Conservation (phyloP, 805 yeast genomes). For the Barnettozyma siamensis region DNA sequence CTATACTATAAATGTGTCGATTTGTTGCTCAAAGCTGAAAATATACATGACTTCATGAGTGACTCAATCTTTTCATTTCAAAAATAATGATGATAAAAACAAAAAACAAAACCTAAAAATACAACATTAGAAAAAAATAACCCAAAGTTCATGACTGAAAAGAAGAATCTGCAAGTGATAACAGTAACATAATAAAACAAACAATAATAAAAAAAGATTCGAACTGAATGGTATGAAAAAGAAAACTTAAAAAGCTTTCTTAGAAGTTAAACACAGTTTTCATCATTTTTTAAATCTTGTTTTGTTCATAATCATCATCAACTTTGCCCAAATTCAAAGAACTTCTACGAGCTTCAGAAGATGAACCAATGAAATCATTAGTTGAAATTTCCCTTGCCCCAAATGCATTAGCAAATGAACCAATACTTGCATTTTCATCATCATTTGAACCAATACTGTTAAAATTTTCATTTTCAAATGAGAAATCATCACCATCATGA, state of each 20-base stretch:
- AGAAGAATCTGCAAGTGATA: too few relatives aligned
- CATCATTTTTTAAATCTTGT: background rate
- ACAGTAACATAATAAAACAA: background rate
- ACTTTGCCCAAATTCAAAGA: background rate
- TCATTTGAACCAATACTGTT: slow-evolving; percentile 9
- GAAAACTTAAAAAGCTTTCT: too few relatives aligned
- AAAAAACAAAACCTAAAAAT: too few relatives aligned
- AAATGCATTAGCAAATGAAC: slow-evolving; percentile 16
- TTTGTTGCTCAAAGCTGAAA: background rate
- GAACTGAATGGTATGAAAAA: too few relatives aligned
- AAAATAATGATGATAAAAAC: too few relatives aligned
- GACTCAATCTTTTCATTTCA: background rate
- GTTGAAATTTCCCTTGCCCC: slow-evolving; percentile 14
- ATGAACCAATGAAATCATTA: slow-evolving; percentile 19
- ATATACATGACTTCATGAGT: background rate
- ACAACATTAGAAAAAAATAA: too few relatives aligned
- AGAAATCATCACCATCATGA: slow-evolving; percentile 8
- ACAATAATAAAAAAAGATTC: background rate
- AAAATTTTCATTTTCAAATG: slow-evolving; percentile 5
- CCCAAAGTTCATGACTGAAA: too few relatives aligned
- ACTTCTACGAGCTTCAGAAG: background rate
- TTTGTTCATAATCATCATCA: background rate
- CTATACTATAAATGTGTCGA: too few relatives aligned
- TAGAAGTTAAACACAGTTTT: too few relatives aligned
- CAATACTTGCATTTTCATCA: slow-evolving; percentile 15